Evolutionary conservation across 345 rosid genomes (phyloP).

Genomic region (Boechera divaricarpa): DNA sequence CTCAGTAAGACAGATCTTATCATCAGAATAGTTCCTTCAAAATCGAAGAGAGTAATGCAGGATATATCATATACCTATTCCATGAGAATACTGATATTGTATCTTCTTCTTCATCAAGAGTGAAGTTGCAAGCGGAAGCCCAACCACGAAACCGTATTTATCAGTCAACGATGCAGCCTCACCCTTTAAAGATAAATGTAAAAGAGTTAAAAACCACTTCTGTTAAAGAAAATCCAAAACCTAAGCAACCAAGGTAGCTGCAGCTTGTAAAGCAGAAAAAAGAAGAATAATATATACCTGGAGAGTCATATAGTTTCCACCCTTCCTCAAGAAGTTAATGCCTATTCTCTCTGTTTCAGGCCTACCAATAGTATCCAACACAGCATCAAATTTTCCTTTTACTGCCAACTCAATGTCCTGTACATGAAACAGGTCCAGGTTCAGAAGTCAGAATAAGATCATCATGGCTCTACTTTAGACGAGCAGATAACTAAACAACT

Average conservation of each 20-base stretch:
- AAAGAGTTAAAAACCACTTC: background rate
- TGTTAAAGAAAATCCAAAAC: slow-evolving; percentile 14
- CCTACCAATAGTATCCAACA: slow-evolving; percentile 92
- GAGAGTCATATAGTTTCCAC: slow-evolving; percentile 95
- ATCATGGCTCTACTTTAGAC: slow-evolving; percentile 15
- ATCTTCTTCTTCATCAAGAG: slow-evolving; percentile 73
- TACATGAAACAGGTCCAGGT: slow-evolving; percentile 31
- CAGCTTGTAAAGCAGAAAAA: background rate
- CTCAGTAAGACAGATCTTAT: background rate
- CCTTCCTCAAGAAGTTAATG: slow-evolving; percentile 72
- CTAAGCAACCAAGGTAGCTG: slow-evolving; percentile 20
- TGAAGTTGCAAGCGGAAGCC: slow-evolving; percentile 85
- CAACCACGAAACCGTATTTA: slow-evolving; percentile 75
- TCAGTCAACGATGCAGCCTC: slow-evolving; percentile 89
- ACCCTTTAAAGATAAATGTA: slow-evolving; percentile 57
- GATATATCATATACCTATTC: slow-evolving; percentile 67
- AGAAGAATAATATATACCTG: slow-evolving; percentile 53
- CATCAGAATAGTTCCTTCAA: background rate
- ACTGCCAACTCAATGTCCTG: slow-evolving; percentile 86
- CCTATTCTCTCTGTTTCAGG: slow-evolving; percentile 87
- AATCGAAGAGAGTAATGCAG: slow-evolving; percentile 5
- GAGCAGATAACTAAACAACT: slow-evolving; percentile 19
- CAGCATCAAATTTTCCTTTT: slow-evolving; percentile 88
- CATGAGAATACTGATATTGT: slow-evolving; percentile 76
- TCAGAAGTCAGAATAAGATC: slow-evolving; percentile 1